Evolutionary conservation across 108 stramenopile genomes (phyloP).

Genomic region (Cyclotella cryptica): DNA sequence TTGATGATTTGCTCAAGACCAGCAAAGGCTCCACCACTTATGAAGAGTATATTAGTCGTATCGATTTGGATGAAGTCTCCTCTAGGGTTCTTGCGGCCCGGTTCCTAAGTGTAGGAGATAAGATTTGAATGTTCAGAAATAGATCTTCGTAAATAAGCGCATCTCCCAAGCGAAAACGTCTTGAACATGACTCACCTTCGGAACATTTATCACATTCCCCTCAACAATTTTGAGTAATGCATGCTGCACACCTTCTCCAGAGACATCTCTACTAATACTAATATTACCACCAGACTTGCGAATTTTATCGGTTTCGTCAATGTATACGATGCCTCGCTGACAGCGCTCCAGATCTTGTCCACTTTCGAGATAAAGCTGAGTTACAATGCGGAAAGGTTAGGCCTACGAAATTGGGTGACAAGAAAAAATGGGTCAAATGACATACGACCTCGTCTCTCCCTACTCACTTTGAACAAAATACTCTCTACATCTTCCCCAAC

Average conservation of each 20-base stretch:
- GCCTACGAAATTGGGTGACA: not conserved
- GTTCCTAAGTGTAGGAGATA: conserved; percentile 57
- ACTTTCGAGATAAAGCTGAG: conserved; percentile 89
- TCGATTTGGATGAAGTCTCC: conserved; percentile 97
- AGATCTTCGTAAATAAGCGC: no score
- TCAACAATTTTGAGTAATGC: conserved; percentile 98
- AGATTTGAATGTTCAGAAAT: not conserved
- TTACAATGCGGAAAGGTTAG: conserved; percentile 1
- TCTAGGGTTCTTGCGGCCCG: conserved; percentile 93
- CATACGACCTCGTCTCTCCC: not conserved
- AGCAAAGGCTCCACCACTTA: conserved; percentile 97
- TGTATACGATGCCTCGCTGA: conserved; percentile 94
- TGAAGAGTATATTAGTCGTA: conserved; percentile 97
- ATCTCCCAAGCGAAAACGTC: no score
- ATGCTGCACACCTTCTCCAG: conserved; percentile 98
- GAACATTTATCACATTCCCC: conserved; percentile 98
- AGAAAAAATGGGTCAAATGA: not conserved
- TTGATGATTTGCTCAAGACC: conserved; percentile 95
- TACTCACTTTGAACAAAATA: conserved; percentile 86
- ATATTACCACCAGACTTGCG: conserved; percentile 92
- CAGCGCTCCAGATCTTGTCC: conserved; percentile 94
- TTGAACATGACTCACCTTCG: conserved; percentile 81
- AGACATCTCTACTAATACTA: conserved; percentile 95
- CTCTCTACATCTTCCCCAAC: conserved; percentile 99
- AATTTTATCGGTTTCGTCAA: conserved; percentile 96